Base-by-base conservation (phyloP, 2,329 filamentous ascomycete genomes). In the Botrytis squamosa region DNA sequence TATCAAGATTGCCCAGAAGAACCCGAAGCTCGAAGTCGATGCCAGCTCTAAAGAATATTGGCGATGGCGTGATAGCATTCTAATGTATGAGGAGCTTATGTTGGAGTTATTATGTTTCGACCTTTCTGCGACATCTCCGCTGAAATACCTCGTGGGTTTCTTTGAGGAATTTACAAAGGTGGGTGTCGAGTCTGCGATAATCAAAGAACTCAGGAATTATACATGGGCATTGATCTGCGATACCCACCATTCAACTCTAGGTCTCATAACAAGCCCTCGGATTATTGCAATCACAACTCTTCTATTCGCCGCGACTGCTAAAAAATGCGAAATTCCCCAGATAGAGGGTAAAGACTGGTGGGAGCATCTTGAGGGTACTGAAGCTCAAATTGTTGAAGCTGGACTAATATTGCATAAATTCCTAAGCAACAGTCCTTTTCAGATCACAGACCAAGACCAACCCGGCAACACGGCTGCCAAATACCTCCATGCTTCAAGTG, bases 41-140 rank as follows among this genome's bases (percentile, higher is more conserved):
- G 96, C 98, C 83, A 95, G 98, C 82, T 97, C 93, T 78, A 98
- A 98, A 81, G 96, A 99, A 81, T 99, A 96, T 82, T 99, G 96
- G 96, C 90, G 93, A 80, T 99, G 96, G 96, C 90, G 94, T 75
- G 96, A 99, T 81, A 96, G 92, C 74, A 97, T 99, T 73, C 85
- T 98, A 22, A 91, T 92, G 77, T 94, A 97, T 80, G 96, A 99
- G 83, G 96, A 98, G 81, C 86, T 95, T 62, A 92, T 99, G 85
- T 88, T 99, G 25, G 96, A 98, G 82, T 90, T 90, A 64, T 86
- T 99, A 29, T 98, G 95, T 75, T 99, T 99, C 82, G 96, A 99
- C 81, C 86, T 99, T 64, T 93, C 95, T 82, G 87, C 98, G 42
- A 93, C 97, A 77, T 93, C 94, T 75, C 95, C 96, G 0, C 96